phyloP scores from a whole-genome alignment of 768 basidiomycete species.

The Russula virescens region DNA sequence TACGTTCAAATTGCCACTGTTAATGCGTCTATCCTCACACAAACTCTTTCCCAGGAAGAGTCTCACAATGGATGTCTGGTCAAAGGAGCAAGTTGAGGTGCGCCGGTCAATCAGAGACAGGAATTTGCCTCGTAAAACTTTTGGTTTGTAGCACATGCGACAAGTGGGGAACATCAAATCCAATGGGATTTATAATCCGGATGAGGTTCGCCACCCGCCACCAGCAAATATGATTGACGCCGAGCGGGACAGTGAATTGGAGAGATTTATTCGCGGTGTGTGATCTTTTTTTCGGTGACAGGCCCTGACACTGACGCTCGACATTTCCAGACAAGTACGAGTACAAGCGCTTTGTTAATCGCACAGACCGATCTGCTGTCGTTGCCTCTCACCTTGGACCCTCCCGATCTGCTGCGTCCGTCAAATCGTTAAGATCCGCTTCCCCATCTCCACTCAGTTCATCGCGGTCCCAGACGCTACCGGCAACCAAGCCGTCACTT shows the following conservation, averaged over 20 bases:
- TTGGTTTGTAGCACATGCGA: slow-evolving; percentile 60
- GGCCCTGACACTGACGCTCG: not conserved
- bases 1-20: slow-evolving; percentile 36
- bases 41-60: slow-evolving; percentile 59
- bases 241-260: slow-evolving; percentile 84
- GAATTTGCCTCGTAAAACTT: slow-evolving; percentile 15
- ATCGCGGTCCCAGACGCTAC: slow-evolving; percentile 25
- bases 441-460: not conserved
- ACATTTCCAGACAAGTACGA: slow-evolving; percentile 63
- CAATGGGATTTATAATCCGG: slow-evolving; percentile 75
- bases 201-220: slow-evolving; percentile 76
- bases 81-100: slow-evolving; percentile 85
- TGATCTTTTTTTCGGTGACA: slow-evolving; percentile 21
- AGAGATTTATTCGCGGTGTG: slow-evolving; percentile 82
- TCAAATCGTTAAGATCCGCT: slow-evolving; percentile 13
- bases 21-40: not conserved
- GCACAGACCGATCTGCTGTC: slow-evolving; percentile 25
- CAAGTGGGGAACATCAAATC: slow-evolving; percentile 75
- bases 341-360: slow-evolving; percentile 58
- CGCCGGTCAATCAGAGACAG: slow-evolving; percentile 26
- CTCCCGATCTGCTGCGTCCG: slow-evolving; percentile 28
- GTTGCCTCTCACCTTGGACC: slow-evolving; percentile 31
- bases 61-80: slow-evolving; percentile 81
- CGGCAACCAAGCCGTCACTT: slow-evolving; percentile 18
- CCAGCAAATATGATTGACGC: slow-evolving; percentile 73